These are phyloP conservation scores for Salix brachista DNA, from an alignment of 345 rosid species.

Conservation along the genomic window DNA sequence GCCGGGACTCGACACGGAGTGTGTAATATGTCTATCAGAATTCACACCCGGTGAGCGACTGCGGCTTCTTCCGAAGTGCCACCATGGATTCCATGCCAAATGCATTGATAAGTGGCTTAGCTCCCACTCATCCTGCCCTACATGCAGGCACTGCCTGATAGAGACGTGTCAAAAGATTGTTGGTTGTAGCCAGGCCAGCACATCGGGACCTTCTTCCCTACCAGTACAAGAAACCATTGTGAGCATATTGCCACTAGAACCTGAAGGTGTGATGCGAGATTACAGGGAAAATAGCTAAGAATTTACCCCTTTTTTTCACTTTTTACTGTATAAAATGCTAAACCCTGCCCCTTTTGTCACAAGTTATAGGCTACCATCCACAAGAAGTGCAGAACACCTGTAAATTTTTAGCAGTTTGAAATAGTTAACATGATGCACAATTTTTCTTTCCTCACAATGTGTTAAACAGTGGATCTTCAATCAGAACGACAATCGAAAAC, in stretches of 20 bases:
- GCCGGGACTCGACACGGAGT: slow-evolving; percentile 44
- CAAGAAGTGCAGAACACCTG: slow-evolving; percentile 14
- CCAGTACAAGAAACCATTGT: slow-evolving; percentile 34
- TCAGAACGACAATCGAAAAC: not conserved
- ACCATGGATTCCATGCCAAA: slow-evolving; percentile 60
- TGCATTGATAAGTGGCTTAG: slow-evolving; percentile 69
- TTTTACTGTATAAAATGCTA: no score
- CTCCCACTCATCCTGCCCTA: slow-evolving; percentile 63
- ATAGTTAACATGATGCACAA: slow-evolving; percentile 17
- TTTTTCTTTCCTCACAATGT: not conserved
- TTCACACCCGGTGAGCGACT: slow-evolving; percentile 34
- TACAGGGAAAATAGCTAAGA: slow-evolving; percentile 36
- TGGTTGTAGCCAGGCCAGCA: slow-evolving; percentile 37
- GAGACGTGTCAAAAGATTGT: slow-evolving; percentile 74
- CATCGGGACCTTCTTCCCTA: slow-evolving; percentile 29
- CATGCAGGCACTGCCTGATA: slow-evolving; percentile 63
- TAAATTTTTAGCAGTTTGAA: slow-evolving; percentile 28
- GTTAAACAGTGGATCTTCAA: not conserved
- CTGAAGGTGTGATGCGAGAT: slow-evolving; percentile 43
- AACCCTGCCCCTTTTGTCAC: no score
- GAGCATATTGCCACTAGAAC: slow-evolving; percentile 48
- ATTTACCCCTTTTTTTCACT: not conserved
- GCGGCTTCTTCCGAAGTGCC: slow-evolving; percentile 55
- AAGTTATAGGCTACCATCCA: no score
- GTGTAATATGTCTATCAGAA: slow-evolving; percentile 52